These are phyloP conservation scores for Saccharomycopsis olivae DNA, from an alignment of 805 yeast species.

Conservation along the genomic window DNA sequence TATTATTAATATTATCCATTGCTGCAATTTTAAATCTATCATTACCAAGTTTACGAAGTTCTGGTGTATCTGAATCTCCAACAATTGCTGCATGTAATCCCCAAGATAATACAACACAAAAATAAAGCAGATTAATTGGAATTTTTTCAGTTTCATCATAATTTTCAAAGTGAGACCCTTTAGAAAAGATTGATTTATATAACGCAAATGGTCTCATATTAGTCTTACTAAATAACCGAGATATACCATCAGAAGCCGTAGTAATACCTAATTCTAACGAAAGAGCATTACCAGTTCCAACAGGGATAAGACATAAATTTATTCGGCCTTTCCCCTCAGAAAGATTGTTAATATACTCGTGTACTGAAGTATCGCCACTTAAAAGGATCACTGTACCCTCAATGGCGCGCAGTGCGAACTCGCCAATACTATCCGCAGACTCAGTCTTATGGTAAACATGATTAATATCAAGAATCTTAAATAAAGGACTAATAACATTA, in stretches of 20 bases:
- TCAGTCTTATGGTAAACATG: slow-evolving; percentile 30
- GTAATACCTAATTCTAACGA: slow-evolving; percentile 40
- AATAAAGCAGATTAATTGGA: slow-evolving; percentile 21
- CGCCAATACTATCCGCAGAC: slow-evolving; percentile 24
- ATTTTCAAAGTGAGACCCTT: slow-evolving; percentile 24
- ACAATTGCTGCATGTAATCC: slow-evolving; percentile 69
- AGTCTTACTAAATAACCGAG: slow-evolving; percentile 22
- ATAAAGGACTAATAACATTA: slow-evolving; percentile 30
- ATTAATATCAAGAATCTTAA: slow-evolving; percentile 22
- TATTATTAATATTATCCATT: slow-evolving; percentile 29
- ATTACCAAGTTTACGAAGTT: slow-evolving; percentile 46
- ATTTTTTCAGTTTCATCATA: slow-evolving; percentile 18
- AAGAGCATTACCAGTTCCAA: slow-evolving; percentile 72
- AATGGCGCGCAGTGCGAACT: slow-evolving; percentile 23
- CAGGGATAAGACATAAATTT: slow-evolving; percentile 33
- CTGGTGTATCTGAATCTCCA: slow-evolving; percentile 62
- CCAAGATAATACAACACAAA: slow-evolving; percentile 68
- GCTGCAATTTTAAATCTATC: slow-evolving; percentile 58
- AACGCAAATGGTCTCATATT: slow-evolving; percentile 30
- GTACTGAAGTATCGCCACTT: slow-evolving; percentile 69
- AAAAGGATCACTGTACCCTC: slow-evolving; percentile 39
- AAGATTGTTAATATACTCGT: slow-evolving; percentile 48
- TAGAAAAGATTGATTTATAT: slow-evolving; percentile 35
- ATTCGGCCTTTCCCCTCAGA: not conserved
- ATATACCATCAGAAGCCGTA: slow-evolving; percentile 22